These are phyloP conservation scores for Alternaria arborescens DNA, from an alignment of 2,329 filamentous ascomycete species.

Conservation along the genomic window DNA sequence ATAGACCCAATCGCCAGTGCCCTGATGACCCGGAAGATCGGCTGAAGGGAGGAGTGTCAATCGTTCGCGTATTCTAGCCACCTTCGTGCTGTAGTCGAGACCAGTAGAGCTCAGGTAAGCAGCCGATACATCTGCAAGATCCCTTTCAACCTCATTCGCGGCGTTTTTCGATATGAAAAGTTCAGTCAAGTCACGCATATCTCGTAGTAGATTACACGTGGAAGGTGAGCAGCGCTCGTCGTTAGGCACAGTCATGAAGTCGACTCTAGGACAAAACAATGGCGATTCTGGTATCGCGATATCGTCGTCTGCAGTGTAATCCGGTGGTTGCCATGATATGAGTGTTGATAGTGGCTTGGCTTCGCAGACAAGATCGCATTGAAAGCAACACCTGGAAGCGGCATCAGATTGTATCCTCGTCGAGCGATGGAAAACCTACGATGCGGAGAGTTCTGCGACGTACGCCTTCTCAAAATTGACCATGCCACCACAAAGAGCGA, in stretches of 20 bases:
- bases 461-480: slow-evolving; percentile 19
- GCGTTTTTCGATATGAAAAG: slow-evolving; percentile 33
- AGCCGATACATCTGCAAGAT: slow-evolving; percentile 13
- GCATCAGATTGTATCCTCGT: slow-evolving; percentile 9
- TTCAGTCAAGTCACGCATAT: slow-evolving; percentile 46
- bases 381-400: slow-evolving; percentile 25
- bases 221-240: slow-evolving; percentile 31
- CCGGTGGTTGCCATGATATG: slow-evolving; percentile 19
- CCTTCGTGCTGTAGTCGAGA: slow-evolving; percentile 23
- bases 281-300: slow-evolving; percentile 45
- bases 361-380: slow-evolving; percentile 44
- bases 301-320: neutral
- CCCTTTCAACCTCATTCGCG: neutral
- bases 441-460: slow-evolving; percentile 31
- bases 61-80: slow-evolving; percentile 27
- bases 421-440: slow-evolving; percentile 25
- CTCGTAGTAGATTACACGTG: slow-evolving; percentile 37
- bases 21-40: slow-evolving; percentile 25
- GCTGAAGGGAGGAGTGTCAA: slow-evolving; percentile 35
- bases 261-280: slow-evolving; percentile 37
- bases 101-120: neutral
- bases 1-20: slow-evolving; percentile 43
- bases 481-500: slow-evolving; percentile 37
- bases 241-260: slow-evolving; percentile 30
- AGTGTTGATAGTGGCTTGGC: slow-evolving; percentile 28